These are phyloP conservation scores for Musa balbisiana DNA, from an alignment of 202 grass and related monocot genomes.

Conservation along the genomic window DNA sequence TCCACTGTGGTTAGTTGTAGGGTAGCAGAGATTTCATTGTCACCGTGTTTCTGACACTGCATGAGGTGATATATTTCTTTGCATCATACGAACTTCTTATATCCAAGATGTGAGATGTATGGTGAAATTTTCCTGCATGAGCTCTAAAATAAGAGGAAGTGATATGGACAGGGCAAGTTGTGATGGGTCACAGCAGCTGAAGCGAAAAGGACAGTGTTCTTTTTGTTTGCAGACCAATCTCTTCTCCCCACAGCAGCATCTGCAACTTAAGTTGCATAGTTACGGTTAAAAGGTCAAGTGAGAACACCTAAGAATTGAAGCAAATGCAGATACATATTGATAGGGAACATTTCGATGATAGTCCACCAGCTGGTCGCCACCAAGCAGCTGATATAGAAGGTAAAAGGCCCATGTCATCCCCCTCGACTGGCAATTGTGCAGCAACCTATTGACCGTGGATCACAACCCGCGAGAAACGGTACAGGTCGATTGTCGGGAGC, in stretches of 20 bases:
- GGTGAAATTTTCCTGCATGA: too few relatives aligned
- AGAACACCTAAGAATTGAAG: too few relatives aligned
- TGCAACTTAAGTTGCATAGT: not conserved
- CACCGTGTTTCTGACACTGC: not conserved
- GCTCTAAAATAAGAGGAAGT: not conserved
- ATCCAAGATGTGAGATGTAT: not conserved
- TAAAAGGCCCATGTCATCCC: too few relatives aligned
- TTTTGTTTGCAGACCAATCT: not conserved
- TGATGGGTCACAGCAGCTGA: not conserved
- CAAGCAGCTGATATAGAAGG: too few relatives aligned
- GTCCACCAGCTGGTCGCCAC: too few relatives aligned
- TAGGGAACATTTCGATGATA: too few relatives aligned
- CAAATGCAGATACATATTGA: too few relatives aligned
- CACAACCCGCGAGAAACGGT: too few relatives aligned
- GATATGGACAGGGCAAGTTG: not conserved
- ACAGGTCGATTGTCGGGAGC: too few relatives aligned
- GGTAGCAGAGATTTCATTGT: constrained; percentile 13
- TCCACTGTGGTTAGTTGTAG: constrained; percentile 1
- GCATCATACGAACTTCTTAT: not conserved
- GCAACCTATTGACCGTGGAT: too few relatives aligned
- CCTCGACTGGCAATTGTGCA: too few relatives aligned
- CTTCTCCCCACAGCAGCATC: not conserved
- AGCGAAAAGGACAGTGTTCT: not conserved
- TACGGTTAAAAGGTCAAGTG: too few relatives aligned
- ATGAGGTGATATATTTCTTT: not conserved